Conservation (phyloP, 345 rosid species). For the Syzygium oleosum region DNA sequence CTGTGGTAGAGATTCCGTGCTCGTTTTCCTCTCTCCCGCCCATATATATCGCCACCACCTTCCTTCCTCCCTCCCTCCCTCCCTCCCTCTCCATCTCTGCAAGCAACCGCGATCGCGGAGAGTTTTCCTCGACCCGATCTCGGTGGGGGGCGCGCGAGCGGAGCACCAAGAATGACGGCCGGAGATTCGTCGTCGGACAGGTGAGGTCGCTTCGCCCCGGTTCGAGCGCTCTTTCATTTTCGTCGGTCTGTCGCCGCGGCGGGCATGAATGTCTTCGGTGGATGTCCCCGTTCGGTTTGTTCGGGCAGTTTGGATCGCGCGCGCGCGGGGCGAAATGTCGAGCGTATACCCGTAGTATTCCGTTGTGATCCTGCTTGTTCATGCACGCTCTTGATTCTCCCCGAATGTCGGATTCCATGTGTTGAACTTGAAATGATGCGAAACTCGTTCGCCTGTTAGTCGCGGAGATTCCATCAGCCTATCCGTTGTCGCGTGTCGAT, state of each 20-base stretch:
- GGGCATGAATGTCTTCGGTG: background rate
- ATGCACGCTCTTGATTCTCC: background rate
- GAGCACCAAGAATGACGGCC: background rate
- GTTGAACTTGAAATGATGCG: background rate
- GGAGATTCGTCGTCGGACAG: background rate
- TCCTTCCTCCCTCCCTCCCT: background rate
- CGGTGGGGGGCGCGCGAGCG: background rate
- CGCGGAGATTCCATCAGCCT: background rate
- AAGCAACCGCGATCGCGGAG: background rate
- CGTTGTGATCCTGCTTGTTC: background rate
- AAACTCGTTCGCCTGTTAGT: background rate
- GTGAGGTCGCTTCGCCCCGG: background rate
- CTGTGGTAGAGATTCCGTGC: background rate
- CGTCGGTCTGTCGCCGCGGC: background rate
- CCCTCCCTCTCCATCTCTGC: background rate
- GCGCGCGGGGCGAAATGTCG: background rate
- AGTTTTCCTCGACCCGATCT: background rate
- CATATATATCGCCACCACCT: background rate
- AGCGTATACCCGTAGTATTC: background rate
- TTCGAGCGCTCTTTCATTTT: background rate
- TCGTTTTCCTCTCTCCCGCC: background rate
- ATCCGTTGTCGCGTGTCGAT: background rate
- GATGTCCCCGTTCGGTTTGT: background rate
- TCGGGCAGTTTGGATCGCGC: background rate
- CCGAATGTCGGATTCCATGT: background rate